Evolutionary conservation across 352 stramenopile species (phyloP), one percentile per base, ranked within the genome.

Genomic region (Globisporangium radiosum): DNA sequence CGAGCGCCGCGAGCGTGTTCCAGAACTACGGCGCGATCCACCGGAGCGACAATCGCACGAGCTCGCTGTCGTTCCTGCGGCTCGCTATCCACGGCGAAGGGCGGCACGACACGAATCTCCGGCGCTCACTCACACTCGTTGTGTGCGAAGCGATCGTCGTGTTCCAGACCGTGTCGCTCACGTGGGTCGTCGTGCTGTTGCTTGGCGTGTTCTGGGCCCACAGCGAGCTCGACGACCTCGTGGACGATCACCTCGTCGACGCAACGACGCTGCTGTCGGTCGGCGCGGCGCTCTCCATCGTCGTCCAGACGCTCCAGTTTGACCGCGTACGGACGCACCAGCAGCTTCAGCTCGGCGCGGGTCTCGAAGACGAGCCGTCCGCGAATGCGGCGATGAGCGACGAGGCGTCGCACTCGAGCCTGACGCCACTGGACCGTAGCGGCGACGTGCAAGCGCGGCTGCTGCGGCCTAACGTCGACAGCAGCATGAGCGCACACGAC

Each of bases 141-240:
- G 42, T 85, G n/a, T 88, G 85, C 59, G 84, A 94, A 51, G 57
- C 75, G n/a, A 63, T 86, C 59, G 71, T 87, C 36, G 67, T 90
- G 49, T 61, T 88, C 15, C 76, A 88, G 56, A 84, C 64, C 2
- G 62, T 82, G 44, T 76, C 70, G 39, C 68, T 88, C 47, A 49
- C 68, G 17, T 86, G 64, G 63, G 71, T 85, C 44, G 65, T 85
- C 7, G 17, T 81, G 13, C 64, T 90, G 9, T 58, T 79, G 51
- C 52, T 80, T 17, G 57, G 52, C 15, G 54, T 83, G 9, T 82
- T 84, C 47, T 76, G 76, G 70, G 67, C 59, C 0, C 80, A 81
- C 47, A 65, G 69, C 51, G 68, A 88, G 14, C 63, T 85, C 53
- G 68, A 69, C 50, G 63, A 74, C n/a, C 44, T 86, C 62, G 74